These are phyloP conservation scores for Colletotrichum musae DNA, from an alignment of 2,329 filamentous ascomycete species.

Conservation along the genomic window DNA sequence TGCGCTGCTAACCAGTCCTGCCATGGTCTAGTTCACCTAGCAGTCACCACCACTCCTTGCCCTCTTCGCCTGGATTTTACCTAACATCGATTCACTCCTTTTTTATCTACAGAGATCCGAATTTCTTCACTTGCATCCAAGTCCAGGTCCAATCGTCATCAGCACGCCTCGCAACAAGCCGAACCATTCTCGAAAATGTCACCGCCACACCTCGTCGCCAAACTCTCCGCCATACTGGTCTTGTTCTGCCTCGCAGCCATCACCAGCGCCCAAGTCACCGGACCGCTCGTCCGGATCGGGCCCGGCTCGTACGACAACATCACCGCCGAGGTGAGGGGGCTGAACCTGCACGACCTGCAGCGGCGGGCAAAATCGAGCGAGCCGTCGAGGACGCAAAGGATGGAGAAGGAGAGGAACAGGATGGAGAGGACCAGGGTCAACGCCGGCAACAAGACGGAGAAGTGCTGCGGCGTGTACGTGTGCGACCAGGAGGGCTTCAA, in stretches of 20 bases:
- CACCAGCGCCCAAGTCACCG: not conserved
- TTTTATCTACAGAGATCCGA: too few relatives aligned
- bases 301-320: slow-evolving; percentile 1
- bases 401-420: not conserved
- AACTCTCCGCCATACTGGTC: not conserved
- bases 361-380: too few relatives aligned
- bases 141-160: not conserved
- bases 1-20: too few relatives aligned
- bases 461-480: not conserved
- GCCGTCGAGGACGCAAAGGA: not conserved
- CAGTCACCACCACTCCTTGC: too few relatives aligned
- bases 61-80: too few relatives aligned
- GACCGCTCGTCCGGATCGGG: not conserved
- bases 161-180: not conserved
- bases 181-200: not conserved
- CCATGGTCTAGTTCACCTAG: too few relatives aligned
- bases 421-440: slow-evolving; percentile 1
- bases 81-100: too few relatives aligned
- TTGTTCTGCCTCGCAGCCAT: not conserved
- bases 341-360: not conserved
- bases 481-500: not conserved
- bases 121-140: not conserved
- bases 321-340: not conserved
- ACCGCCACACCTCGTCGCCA: not conserved
- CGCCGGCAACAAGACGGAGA: not conserved